Conservation (phyloP, 228 moss, liverwort and hornwort genomes). For the Sphagnum fallax region DNA sequence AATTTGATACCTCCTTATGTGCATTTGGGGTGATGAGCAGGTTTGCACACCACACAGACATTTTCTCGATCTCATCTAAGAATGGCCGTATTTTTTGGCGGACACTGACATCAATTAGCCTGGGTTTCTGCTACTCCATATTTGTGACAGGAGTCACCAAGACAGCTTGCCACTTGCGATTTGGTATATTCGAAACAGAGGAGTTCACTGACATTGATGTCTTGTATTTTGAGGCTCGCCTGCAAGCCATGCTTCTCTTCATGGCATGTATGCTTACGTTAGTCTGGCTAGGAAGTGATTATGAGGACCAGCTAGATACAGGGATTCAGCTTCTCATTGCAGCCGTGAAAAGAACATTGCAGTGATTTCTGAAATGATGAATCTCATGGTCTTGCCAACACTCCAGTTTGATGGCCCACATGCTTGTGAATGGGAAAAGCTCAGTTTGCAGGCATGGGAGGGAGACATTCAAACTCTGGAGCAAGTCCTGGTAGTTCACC, state of each 20-base stretch:
- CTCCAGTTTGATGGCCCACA: too few species aligned
- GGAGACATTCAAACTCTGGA: too few species aligned
- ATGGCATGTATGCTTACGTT: slow-evolving; percentile 25
- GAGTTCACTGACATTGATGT: slow-evolving; percentile 41
- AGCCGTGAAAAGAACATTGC: slow-evolving; percentile 2
- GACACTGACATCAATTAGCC: slow-evolving; percentile 30
- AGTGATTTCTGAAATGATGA: background rate
- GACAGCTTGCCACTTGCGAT: slow-evolving; percentile 31
- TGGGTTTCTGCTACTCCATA: slow-evolving; percentile 46
- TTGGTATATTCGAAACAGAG: slow-evolving; percentile 16
- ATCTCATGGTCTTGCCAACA: too few species aligned
- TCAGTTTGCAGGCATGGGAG: too few species aligned
- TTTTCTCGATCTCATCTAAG: slow-evolving; percentile 23
- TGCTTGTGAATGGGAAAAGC: too few species aligned
- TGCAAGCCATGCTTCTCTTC: slow-evolving; percentile 39
- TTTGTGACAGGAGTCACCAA: slow-evolving; percentile 42
- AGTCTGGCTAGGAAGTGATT: slow-evolving; percentile 26
- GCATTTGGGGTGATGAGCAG: slow-evolving; percentile 10
- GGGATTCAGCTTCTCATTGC: slow-evolving; percentile 3
- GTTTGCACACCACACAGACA: slow-evolving; percentile 22
- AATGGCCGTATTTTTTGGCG: slow-evolving; percentile 23
- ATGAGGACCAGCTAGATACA: slow-evolving; percentile 9
- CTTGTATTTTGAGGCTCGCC: slow-evolving; percentile 37
- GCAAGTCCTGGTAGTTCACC: too few species aligned
- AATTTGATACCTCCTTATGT: background rate